Percentiles rank a stretch among this genome's conserved stretches.
phyloP scores from a whole-genome alignment of 352 stramenopile genomes.

The Peronospora destructor region DNA sequence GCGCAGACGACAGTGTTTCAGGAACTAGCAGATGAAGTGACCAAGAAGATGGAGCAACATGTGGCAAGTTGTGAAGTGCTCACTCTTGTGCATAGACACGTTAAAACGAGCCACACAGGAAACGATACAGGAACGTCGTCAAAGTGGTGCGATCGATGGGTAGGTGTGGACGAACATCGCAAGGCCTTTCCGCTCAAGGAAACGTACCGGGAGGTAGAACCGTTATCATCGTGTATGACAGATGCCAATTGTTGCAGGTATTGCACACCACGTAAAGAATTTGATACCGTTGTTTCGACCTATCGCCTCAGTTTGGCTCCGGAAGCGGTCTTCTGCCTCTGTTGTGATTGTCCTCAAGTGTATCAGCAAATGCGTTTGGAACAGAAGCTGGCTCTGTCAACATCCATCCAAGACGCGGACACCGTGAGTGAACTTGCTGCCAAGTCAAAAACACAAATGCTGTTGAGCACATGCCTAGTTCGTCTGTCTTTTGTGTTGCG shows the following conservation, averaged over 20 bases:
- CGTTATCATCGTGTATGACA: not conserved
- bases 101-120: not conserved
- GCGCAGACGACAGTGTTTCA: slow-evolving; percentile 20
- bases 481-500: slow-evolving; percentile 26
- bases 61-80: slow-evolving; percentile 21
- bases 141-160: slow-evolving; percentile 15
- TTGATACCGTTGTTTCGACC: slow-evolving; percentile 5
- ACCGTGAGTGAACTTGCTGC: slow-evolving; percentile 2
- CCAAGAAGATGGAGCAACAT: slow-evolving; percentile 5
- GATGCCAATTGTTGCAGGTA: slow-evolving; percentile 6
- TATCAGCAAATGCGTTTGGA: slow-evolving; percentile 14
- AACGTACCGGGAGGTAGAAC: not conserved
- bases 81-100: slow-evolving; percentile 24
- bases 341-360: slow-evolving; percentile 13
- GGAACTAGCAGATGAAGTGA: slow-evolving; percentile 13
- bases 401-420: slow-evolving; percentile 4
- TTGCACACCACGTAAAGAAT: slow-evolving; percentile 9
- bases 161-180: slow-evolving; percentile 20
- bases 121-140: not conserved
- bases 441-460: slow-evolving; percentile 3
- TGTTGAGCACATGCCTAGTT: slow-evolving; percentile 28
- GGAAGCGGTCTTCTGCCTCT: slow-evolving; percentile 15
- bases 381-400: slow-evolving; percentile 5
- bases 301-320: slow-evolving; percentile 3
- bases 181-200: slow-evolving; percentile 24